These are phyloP conservation scores for Coemansia sp. DNA, from an alignment of 192 early-diverging fungal species.

Conservation along the genomic window DNA sequence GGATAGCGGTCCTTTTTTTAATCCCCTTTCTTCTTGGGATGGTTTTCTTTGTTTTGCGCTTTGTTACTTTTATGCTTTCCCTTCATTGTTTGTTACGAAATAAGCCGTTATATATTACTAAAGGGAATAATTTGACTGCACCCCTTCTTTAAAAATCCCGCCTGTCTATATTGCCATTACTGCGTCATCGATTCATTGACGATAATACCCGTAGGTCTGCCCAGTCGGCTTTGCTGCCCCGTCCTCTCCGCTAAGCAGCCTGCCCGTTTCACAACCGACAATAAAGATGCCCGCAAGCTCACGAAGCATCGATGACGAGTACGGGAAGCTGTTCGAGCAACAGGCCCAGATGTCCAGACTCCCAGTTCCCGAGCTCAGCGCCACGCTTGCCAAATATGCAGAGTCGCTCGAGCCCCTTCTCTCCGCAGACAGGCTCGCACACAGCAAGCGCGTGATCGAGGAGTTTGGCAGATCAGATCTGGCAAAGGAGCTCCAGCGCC, in stretches of 20 bases:
- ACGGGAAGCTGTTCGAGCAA: slow-evolving; percentile 64
- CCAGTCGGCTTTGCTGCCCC: not conserved
- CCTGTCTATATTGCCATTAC: not conserved
- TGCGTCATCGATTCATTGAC: not conserved
- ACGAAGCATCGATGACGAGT: slow-evolving; percentile 7
- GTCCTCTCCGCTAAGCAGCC: slow-evolving; percentile 1
- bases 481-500: slow-evolving; percentile 78
- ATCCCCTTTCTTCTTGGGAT: no score
- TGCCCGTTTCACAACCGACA: not conserved
- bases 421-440: slow-evolving; percentile 63
- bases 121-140: slow-evolving; percentile 1
- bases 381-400: slow-evolving; percentile 80
- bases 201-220: not conserved
- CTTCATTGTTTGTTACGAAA: not conserved
- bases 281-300: slow-evolving; percentile 16
- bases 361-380: slow-evolving; percentile 80
- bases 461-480: slow-evolving; percentile 78
- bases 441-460: slow-evolving; percentile 63
- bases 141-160: not conserved
- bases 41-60: not conserved
- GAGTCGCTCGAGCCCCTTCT: slow-evolving; percentile 72
- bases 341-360: slow-evolving; percentile 76
- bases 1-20: no score
- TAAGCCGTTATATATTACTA: not conserved
- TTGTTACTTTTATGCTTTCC: not conserved